phyloP scores from a whole-genome alignment of 2,329 filamentous ascomycete species.

The Teratosphaeria nubilosa region DNA sequence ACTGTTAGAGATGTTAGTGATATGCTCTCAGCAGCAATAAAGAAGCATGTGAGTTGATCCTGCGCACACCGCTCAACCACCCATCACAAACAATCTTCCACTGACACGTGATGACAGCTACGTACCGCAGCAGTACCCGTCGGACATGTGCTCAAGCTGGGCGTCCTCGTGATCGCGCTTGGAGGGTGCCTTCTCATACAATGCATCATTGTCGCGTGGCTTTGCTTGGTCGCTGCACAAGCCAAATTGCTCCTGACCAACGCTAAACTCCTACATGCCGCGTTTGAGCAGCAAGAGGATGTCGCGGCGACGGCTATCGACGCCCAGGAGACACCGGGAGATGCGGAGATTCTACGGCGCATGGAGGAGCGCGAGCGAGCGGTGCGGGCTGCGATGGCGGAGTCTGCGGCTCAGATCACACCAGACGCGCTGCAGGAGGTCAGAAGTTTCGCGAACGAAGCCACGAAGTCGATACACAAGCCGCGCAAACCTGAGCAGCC shows the following conservation, averaged over 20 bases:
- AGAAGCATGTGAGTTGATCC: not conserved
- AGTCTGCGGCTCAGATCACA: not conserved
- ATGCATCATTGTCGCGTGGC: not conserved
- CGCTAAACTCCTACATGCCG: not conserved
- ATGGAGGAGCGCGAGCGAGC: not conserved
- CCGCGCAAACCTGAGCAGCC: not conserved
- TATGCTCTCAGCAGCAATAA: not conserved
- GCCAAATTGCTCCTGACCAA: not conserved
- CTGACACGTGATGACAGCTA: not conserved
- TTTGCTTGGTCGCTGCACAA: not conserved
- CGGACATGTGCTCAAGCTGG: not conserved
- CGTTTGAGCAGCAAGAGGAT: not conserved
- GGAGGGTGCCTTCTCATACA: not conserved
- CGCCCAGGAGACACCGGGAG: not conserved
- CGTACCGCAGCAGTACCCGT: not conserved
- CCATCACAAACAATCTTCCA: not conserved
- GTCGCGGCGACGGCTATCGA: not conserved
- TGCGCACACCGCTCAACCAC: no score
- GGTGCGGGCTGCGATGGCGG: not conserved
- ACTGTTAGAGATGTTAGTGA: not conserved
- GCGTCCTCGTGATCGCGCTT: not conserved
- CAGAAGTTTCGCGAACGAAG: not conserved
- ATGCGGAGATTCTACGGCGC: not conserved
- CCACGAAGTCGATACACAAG: not conserved
- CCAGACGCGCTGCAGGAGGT: not conserved